Percentiles rank a stretch among this genome's conserved stretches.
phyloP scores from a whole-genome alignment of 2,329 filamentous ascomycete genomes.

The Diaporthe sp. region DNA sequence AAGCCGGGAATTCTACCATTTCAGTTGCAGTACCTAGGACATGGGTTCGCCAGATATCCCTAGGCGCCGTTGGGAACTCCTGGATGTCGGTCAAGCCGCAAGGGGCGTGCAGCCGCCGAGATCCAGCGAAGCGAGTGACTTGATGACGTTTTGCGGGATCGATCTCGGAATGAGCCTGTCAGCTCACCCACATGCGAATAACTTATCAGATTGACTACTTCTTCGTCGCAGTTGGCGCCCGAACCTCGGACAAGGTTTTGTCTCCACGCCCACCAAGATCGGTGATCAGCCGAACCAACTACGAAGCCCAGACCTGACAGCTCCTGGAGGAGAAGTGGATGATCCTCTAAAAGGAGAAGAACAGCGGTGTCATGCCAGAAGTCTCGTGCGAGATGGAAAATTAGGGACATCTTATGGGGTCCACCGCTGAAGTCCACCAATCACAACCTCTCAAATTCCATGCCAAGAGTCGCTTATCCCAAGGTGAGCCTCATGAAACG shows the following conservation, averaged over 20 bases:
- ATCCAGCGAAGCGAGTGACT: not conserved
- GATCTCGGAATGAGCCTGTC: not conserved
- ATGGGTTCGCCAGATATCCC: not conserved
- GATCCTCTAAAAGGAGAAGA: constrained; percentile 7
- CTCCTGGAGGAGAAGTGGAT: not conserved
- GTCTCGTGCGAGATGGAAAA: constrained; percentile 19
- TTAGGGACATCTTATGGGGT: constrained; percentile 11
- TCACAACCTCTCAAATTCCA: not conserved
- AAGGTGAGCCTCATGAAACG: constrained; percentile 27
- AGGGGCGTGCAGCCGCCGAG: not conserved
- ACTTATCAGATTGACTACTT: not conserved
- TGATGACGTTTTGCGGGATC: not conserved
- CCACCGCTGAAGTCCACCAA: constrained; percentile 10
- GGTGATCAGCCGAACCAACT: constrained; percentile 12
- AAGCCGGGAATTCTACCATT: too few relatives aligned
- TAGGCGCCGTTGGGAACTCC: not conserved
- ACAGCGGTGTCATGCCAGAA: constrained; percentile 17
- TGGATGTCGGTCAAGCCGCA: not conserved
- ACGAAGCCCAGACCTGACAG: not conserved
- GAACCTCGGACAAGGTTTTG: not conserved
- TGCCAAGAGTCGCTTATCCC: constrained; percentile 24
- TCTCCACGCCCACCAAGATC: constrained; percentile 3
- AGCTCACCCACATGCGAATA: not conserved
- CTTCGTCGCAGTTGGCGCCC: constrained; percentile 1
- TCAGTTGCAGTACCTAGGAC: not conserved